These are phyloP conservation scores for Penicillium sp. DNA, from an alignment of 2,329 filamentous ascomycete species.

Conservation along the genomic window DNA sequence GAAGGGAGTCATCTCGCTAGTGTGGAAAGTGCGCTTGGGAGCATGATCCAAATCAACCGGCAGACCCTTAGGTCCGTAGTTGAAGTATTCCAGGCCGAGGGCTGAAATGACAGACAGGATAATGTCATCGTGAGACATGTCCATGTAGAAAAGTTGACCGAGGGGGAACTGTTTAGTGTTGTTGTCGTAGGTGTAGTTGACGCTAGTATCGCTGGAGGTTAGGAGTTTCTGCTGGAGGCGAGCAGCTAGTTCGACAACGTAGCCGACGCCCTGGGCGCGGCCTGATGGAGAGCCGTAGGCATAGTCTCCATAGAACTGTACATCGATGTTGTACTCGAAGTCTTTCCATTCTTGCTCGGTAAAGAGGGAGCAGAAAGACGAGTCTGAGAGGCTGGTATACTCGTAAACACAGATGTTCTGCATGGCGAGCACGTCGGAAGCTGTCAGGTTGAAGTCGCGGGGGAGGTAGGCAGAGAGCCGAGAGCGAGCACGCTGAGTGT, in stretches of 20 bases:
- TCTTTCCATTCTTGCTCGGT: slow-evolving; percentile 53
- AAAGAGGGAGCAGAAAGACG: slow-evolving; percentile 52
- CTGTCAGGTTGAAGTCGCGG: slow-evolving; percentile 46
- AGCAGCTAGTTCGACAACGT: slow-evolving; percentile 50
- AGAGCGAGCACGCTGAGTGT: slow-evolving; percentile 44
- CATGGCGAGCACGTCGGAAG: slow-evolving; percentile 51
- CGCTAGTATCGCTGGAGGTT: slow-evolving; percentile 46
- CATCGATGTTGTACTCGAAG: slow-evolving; percentile 52
- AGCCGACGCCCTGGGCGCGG: slow-evolving; percentile 52
- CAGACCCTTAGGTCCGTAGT: slow-evolving; percentile 25
- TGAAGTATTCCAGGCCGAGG: slow-evolving; percentile 53
- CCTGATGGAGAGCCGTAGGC: slow-evolving; percentile 48
- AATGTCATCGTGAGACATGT: slow-evolving; percentile 53
- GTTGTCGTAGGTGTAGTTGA: slow-evolving; percentile 49
- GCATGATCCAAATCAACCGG: slow-evolving; percentile 32
- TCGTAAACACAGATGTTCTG: slow-evolving; percentile 55
- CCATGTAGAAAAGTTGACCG: slow-evolving; percentile 48
- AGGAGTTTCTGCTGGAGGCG: slow-evolving; percentile 48
- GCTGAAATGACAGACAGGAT: slow-evolving; percentile 50
- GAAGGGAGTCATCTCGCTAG: slow-evolving; percentile 53
- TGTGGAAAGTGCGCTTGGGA: slow-evolving; percentile 47
- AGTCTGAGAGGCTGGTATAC: slow-evolving; percentile 47
- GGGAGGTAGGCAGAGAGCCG: slow-evolving; percentile 49
- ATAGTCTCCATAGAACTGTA: slow-evolving; percentile 48
- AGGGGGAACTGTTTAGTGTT: slow-evolving; percentile 48